Percentiles rank a stretch among this genome's conserved stretches.
These are phyloP conservation scores for Symbiodinium pilosum DNA, from an alignment of 73 alveolate genomes.

Conservation along the genomic window DNA sequence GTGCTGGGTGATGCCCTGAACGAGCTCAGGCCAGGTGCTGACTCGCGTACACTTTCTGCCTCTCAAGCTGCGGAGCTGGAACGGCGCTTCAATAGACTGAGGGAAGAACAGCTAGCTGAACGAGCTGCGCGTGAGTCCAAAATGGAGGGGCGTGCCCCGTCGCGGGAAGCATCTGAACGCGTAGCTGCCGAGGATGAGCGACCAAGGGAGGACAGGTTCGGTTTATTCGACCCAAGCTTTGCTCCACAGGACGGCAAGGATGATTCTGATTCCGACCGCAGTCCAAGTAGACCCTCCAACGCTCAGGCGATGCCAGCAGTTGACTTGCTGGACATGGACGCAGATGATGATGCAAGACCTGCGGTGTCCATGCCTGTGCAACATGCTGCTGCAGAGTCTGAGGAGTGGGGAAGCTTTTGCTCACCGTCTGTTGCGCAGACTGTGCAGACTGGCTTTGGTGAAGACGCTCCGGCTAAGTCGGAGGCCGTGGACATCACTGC, in stretches of 20 bases:
- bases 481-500: too few species aligned
- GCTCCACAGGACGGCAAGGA: conserved; percentile 18
- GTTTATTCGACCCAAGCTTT: conserved; percentile 34
- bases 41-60: conserved; percentile 31
- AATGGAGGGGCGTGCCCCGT: not conserved
- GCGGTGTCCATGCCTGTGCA: not conserved
- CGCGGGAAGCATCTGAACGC: not conserved
- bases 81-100: conserved; percentile 62
- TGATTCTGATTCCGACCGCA: conserved; percentile 30
- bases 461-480: too few species aligned
- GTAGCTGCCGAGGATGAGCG: not conserved
- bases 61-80: conserved; percentile 90
- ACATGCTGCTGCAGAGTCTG: not conserved
- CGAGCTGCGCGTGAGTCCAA: not conserved
- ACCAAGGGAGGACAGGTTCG: not conserved
- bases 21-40: conserved; percentile 57
- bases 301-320: not conserved
- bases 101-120: not conserved
- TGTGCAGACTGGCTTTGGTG: too few species aligned
- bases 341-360: not conserved
- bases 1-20: conserved; percentile 15
- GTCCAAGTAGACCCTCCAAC: not conserved
- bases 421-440: not conserved
- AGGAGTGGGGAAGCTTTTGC: not conserved
- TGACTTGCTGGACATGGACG: conserved; percentile 35